Conservation (phyloP, 2,329 filamentous ascomycete genomes). For the Aureobasidium sp. region DNA sequence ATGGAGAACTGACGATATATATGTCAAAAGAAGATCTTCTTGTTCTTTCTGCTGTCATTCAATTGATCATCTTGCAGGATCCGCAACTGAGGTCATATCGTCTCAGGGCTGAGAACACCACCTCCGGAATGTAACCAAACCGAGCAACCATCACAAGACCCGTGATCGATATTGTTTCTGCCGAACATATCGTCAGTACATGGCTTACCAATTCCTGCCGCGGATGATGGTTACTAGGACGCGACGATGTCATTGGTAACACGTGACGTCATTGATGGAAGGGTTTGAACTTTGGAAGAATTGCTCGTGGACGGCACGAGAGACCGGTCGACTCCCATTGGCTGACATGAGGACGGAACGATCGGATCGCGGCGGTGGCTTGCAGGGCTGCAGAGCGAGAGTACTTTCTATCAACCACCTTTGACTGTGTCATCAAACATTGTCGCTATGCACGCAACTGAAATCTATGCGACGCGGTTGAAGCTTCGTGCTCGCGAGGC, state of each 20-base stretch:
- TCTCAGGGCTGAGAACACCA: neutral
- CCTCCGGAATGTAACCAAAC: constrained; percentile 7
- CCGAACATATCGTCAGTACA: constrained; percentile 1
- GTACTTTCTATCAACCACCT: constrained; percentile 4
- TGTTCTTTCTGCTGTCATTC: neutral
- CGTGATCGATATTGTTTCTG: constrained; percentile 9
- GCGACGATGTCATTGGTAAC: constrained; percentile 2
- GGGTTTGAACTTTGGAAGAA: neutral
- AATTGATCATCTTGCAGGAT: constrained; percentile 9
- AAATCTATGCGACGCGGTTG: neutral
- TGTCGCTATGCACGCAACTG: neutral
- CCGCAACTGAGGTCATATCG: constrained; percentile 18
- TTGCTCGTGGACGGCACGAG: constrained; percentile 2
- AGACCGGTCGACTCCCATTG: neutral
- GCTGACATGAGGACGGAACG: neutral
- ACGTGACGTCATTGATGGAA: neutral
- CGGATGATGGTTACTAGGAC: neutral
- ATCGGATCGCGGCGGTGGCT: constrained; percentile 19
- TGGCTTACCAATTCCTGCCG: neutral
- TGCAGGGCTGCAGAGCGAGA: constrained; percentile 8
- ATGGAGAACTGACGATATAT: constrained; percentile 7
- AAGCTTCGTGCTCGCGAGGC: neutral
- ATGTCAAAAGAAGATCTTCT: constrained; percentile 5
- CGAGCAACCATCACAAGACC: neutral
- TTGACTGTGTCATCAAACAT: constrained; percentile 3